Percentiles rank a stretch among this genome's conserved stretches.
Evolutionary conservation across 768 basidiomycete species (phyloP).

Genomic region (Pholiota microspora): DNA sequence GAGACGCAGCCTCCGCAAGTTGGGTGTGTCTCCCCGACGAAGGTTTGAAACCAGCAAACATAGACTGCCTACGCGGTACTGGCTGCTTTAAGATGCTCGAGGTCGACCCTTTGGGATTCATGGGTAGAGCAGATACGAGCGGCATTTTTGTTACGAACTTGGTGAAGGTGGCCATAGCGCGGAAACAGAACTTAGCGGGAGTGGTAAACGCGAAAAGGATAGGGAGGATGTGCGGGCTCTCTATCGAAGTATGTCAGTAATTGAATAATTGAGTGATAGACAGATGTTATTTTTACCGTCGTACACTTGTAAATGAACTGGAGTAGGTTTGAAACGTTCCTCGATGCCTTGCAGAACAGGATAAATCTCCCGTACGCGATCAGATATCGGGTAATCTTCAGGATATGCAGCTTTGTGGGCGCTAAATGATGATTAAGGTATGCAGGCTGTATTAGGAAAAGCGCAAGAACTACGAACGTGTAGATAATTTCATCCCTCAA

Average conservation of each 20-base stretch:
- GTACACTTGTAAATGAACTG: slow-evolving; percentile 91
- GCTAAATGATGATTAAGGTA: slow-evolving; percentile 30
- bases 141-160: slow-evolving; percentile 58
- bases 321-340: slow-evolving; percentile 51
- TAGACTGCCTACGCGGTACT: slow-evolving; percentile 13
- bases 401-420: slow-evolving; percentile 94
- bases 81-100: slow-evolving; percentile 1
- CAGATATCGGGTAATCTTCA: slow-evolving; percentile 52
- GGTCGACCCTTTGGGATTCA: slow-evolving; percentile 7
- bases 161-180: slow-evolving; percentile 70
- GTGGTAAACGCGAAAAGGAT: slow-evolving; percentile 75
- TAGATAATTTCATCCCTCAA: slow-evolving; percentile 91
- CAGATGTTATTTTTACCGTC: slow-evolving; percentile 58
- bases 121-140: slow-evolving; percentile 8
- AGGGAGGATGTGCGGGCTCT: slow-evolving; percentile 71
- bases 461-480: slow-evolving; percentile 51
- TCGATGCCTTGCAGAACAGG: slow-evolving; percentile 57
- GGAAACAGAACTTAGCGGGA: slow-evolving; percentile 77
- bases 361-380: slow-evolving; percentile 49
- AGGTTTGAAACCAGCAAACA: slow-evolving; percentile 18
- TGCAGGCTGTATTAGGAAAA: not conserved
- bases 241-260: slow-evolving; percentile 33
- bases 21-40: not conserved
- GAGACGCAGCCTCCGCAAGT: not conserved
- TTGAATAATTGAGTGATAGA: slow-evolving; percentile 5